Evolutionary conservation across 768 basidiomycete species (phyloP).

Genomic region (Psilocybe sp.): DNA sequence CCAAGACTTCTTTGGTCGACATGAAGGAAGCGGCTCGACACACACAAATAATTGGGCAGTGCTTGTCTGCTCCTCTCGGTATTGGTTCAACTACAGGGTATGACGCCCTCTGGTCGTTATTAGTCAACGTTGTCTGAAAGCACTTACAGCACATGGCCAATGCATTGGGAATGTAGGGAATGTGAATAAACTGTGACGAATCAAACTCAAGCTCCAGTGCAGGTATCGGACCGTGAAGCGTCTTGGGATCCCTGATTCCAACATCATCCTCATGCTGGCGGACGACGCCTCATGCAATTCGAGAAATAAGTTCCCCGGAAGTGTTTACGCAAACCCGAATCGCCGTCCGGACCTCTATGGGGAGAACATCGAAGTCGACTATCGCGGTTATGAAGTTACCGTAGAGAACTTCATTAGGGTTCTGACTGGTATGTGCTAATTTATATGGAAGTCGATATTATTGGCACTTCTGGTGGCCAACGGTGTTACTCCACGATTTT

Average conservation of each 20-base stretch:
- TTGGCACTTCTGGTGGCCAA: background rate
- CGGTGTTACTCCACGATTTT: background rate
- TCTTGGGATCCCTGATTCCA: conserved; percentile 95
- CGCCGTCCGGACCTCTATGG: conserved; percentile 88
- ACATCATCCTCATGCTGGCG: conserved; percentile 98
- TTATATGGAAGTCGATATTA: background rate
- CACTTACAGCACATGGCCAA: conserved; percentile 90
- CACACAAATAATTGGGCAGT: conserved; percentile 99
- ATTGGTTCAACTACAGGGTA: conserved; percentile 99
- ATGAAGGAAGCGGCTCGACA: conserved; percentile 30
- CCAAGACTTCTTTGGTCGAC: conserved; percentile 43
- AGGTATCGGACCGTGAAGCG: conserved; percentile 99
- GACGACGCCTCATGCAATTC: conserved; percentile 95
- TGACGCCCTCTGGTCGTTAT: conserved; percentile 22
- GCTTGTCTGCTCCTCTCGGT: conserved; percentile 87
- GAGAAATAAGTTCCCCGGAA: conserved; percentile 88
- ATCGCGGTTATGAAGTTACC: conserved; percentile 96
- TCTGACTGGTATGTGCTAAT: conserved; percentile 67
- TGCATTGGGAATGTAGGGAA: conserved; percentile 87
- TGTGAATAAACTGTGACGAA: background rate
- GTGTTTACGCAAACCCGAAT: conserved; percentile 87
- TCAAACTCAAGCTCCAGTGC: background rate
- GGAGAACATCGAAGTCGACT: conserved; percentile 96
- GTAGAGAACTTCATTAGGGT: conserved; percentile 95
- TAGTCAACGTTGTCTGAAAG: background rate